phyloP scores from a whole-genome alignment of 495 filamentous ascomycete genomes.

The Lasiosphaeriaceae sp. region DNA sequence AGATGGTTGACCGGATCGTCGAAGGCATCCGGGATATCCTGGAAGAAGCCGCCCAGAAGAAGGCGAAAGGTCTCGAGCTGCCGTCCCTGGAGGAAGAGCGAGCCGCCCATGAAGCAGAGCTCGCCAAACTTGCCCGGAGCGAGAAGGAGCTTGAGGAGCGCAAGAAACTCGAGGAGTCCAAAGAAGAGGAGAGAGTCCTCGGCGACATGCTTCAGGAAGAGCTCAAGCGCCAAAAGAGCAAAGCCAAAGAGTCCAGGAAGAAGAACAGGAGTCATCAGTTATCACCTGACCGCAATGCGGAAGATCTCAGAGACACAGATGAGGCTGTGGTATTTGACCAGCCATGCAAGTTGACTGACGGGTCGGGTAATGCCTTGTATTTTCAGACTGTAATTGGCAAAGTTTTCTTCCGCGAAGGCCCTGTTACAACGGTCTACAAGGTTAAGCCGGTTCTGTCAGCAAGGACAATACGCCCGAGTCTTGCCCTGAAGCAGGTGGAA shows the following conservation, averaged over 20 bases:
- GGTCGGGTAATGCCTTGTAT: conserved; percentile 48
- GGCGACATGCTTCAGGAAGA: conserved; percentile 75
- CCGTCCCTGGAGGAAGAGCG: conserved; percentile 90
- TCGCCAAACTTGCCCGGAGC: conserved; percentile 46
- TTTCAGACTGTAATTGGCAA: conserved; percentile 66
- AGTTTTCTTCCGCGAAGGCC: conserved; percentile 52
- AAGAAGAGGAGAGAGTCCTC: conserved; percentile 72
- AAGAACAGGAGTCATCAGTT: conserved; percentile 34
- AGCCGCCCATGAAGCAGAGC: conserved; percentile 56
- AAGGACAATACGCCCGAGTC: conserved; percentile 48
- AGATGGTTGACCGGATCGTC: conserved; percentile 88
- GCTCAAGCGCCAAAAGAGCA: conserved; percentile 58
- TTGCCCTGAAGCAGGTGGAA: conserved; percentile 68
- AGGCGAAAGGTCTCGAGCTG: conserved; percentile 65
- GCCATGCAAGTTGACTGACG: conserved; percentile 56
- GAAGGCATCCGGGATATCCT: conserved; percentile 79
- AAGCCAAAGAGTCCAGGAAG: conserved; percentile 51
- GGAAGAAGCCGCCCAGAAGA: conserved; percentile 76
- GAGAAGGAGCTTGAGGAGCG: conserved; percentile 46
- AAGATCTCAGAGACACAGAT: conserved; percentile 25
- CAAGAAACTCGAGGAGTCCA: conserved; percentile 52
- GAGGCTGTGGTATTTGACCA: conserved; percentile 64
- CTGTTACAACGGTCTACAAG: conserved; percentile 58
- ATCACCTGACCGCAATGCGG: conserved; percentile 24
- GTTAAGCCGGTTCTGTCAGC: conserved; percentile 61